These are phyloP conservation scores for Neurospora discreta DNA, from an alignment of 495 filamentous ascomycete species.

Conservation along the genomic window DNA sequence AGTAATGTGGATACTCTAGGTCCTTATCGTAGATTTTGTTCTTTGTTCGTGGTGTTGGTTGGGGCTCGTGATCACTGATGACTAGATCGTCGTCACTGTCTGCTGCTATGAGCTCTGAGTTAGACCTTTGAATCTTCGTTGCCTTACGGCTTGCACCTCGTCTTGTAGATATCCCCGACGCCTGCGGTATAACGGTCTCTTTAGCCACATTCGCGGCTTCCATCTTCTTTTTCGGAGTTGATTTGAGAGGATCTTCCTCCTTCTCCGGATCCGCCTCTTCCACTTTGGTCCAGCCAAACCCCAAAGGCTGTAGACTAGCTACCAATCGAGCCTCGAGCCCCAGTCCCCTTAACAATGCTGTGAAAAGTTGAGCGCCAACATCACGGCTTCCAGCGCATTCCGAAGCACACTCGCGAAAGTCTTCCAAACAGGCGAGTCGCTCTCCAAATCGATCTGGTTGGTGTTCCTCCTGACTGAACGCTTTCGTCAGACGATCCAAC, in stretches of 20 bases:
- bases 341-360: constrained; percentile 71
- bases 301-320: constrained; percentile 73
- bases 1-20: constrained; percentile 78
- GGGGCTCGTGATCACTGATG: constrained; percentile 21
- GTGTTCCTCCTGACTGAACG: constrained; percentile 50
- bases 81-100: constrained; percentile 32
- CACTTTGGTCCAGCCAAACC: constrained; percentile 81
- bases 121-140: constrained; percentile 9
- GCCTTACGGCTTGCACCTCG: constrained; percentile 38
- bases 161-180: constrained; percentile 11
- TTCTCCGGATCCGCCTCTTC: constrained; percentile 54
- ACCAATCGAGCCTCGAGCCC: constrained; percentile 73
- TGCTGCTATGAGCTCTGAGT: constrained; percentile 27
- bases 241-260: constrained; percentile 10
- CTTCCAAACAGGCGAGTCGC: constrained; percentile 48
- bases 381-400: constrained; percentile 75
- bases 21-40: constrained; percentile 49
- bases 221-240: constrained; percentile 11
- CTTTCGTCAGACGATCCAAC: constrained; percentile 54
- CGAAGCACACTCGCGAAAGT: constrained; percentile 58
- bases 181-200: constrained; percentile 9
- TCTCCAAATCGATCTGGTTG: constrained; percentile 62
- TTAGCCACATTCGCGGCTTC: constrained; percentile 3
- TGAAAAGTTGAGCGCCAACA: constrained; percentile 82
- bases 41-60: constrained; percentile 8